Base-by-base conservation (phyloP, 139 green algal genomes). In the Chlamydomonas sp. region DNA sequence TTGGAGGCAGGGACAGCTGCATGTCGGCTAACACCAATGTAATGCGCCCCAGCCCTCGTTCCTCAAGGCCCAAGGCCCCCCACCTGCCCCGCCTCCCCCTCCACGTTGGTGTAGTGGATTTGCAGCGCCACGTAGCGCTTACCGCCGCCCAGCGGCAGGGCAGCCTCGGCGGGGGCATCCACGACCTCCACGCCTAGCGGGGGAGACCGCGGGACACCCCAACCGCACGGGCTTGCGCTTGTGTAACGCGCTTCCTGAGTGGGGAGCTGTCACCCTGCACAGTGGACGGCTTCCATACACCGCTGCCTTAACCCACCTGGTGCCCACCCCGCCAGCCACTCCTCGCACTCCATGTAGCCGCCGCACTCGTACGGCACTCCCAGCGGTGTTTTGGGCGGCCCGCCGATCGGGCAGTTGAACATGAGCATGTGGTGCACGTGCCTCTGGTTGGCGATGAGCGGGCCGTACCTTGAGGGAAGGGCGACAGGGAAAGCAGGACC, bases 61-160 rank as follows among this genome's bases (percentile, higher is more conserved):
- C 31, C 31, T 49, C 31, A 49, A 49, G 31, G 31, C 31, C 31
- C 31, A 49, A 49, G 73, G 73, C 60, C 18, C 57, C 75, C 17
- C 18, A 82, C 75, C 84, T 82, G 71, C 17, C 82, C 82, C 71
- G 49, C 1, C 18, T 74, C 4, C 12, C 63, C 75, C 1, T 83
- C 1, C 16, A 61, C 1, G 84, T 88, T 88, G 74, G 31, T 88
- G 84, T 88, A 88, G 63, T 88, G 84, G 60, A 88, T 67, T 62
- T 88, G 69, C 10, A 88, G 63, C 1, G 63, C 31, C 1, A 88
- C 0, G 15, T 77, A 88, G 10, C 63, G 62, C 20, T 15, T 31
- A 2, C 57, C 63, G 7, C 3, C 4, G 2, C 82, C 82, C 4
- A 87, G 80, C 8, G 82, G 72, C 72, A 74, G 82, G 2, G 82